Evolutionary conservation across 352 stramenopile species (phyloP).

Genomic region (Pythium inflatum): DNA sequence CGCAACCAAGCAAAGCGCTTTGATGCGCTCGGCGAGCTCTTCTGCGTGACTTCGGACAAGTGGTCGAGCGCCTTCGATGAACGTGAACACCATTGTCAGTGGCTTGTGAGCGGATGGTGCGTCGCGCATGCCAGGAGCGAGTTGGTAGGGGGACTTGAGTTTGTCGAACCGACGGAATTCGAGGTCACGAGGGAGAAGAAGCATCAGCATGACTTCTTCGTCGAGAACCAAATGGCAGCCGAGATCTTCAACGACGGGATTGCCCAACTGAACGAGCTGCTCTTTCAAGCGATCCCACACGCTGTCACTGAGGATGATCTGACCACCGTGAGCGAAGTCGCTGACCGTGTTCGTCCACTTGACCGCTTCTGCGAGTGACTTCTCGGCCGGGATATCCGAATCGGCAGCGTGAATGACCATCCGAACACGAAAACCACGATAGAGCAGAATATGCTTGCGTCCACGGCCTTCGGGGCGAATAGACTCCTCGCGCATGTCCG

Average conservation of each 20-base stretch:
- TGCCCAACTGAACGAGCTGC: conserved; percentile 85
- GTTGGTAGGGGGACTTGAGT: conserved; percentile 72
- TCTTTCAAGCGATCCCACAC: conserved; percentile 88
- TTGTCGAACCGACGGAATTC: conserved; percentile 74
- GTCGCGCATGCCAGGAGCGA: conserved; percentile 82
- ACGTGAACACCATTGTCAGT: conserved; percentile 90
- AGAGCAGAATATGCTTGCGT: conserved; percentile 80
- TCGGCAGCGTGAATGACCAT: conserved; percentile 87
- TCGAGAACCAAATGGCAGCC: conserved; percentile 74
- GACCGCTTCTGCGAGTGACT: conserved; percentile 71
- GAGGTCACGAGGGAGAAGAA: conserved; percentile 77
- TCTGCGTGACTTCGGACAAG: conserved; percentile 84
- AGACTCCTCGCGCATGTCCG: conserved; percentile 81
- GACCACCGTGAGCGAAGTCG: conserved; percentile 80
- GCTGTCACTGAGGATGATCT: conserved; percentile 85
- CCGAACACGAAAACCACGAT: conserved; percentile 81
- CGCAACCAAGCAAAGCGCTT: conserved; percentile 79
- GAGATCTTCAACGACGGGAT: conserved; percentile 87
- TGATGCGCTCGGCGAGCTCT: conserved; percentile 83
- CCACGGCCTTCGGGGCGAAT: conserved; percentile 13
- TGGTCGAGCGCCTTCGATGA: conserved; percentile 83
- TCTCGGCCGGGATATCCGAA: conserved; percentile 51
- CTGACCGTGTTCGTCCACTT: conserved; percentile 88
- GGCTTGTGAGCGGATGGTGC: conserved; percentile 75
- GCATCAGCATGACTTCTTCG: conserved; percentile 80